Base-by-base conservation (phyloP, 768 basidiomycete species). In the Jaapia argillacea region DNA sequence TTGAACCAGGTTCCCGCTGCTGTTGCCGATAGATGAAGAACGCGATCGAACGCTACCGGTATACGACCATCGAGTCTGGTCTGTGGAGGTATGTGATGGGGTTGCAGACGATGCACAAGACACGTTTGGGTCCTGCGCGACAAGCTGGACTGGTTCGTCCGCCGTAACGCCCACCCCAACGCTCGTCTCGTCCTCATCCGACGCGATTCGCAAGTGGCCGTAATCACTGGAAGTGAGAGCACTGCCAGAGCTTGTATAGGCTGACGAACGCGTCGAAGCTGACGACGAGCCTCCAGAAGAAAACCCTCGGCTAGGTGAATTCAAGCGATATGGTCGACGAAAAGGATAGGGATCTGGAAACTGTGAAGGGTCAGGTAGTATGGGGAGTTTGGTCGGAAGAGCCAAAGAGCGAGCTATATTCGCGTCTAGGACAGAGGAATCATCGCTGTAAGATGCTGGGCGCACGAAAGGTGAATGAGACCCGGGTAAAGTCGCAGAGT, bases 281-380 rank as follows among this genome's bases (percentile, higher is more conserved):
- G 80, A 77, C 21, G 82, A 81, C 0, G 87, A 83, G 36, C 76
- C 75, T 33, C 74, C 73, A 3, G 82, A 82, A 2, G 83, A 85
- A 43, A 85, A 75, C 13, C 79, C 68, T 3, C 80, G 81, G 7
- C 71, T 63, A 4, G 57, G 50, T 28, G 62, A 63, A 47, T 66
- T 62, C n/a, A 69, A 64, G 43, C 67, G 63, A 41, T 69, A 75
- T 4, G 66, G 74, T 6, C 68, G 62, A 33, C 75, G 74, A 46
- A 72, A 77, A 21, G 81, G 78, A 61, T 83, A 79, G 20, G 81
- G 80, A 59, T 85, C 81, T 18, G 85, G 81, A 53, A 77, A 83
- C 38, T 75, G 77, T 5, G 74, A 69, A 24, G 80, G 79, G 58
- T 85, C 82, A 41, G 75, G 75, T 41, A 81, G 64, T 6, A 64